Evolutionary conservation across 352 stramenopile species (phyloP), one percentile per base, ranked within the genome.

Genomic region (Phytophthora pisi): DNA sequence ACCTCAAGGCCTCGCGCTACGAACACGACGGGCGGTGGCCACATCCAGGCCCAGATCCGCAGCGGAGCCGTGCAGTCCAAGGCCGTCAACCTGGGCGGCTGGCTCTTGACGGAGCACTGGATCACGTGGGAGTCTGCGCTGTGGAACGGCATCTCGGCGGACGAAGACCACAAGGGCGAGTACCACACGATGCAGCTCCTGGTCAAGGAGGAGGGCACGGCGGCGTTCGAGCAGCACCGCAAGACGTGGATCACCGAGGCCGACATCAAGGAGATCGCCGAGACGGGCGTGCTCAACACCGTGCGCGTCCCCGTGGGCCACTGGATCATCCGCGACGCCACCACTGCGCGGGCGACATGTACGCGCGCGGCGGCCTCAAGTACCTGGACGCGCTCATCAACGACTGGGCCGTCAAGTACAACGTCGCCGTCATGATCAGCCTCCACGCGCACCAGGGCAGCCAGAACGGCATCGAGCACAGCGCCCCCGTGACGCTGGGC

Each of bases 341-440:
- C 57, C 15, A 61, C 26, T 7, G 43, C 38, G 0, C 40, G 4
- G 40, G 49, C 15, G 53, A 72, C 20, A 49, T 70, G 34, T 75
- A 68, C 40, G 64, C 68, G 13, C 65, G 34, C 5, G 57, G 63
- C 4, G 58, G 59, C 8, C 70, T 87, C 26, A 64, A 74, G 46
- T 87, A 85, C 40, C 40, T 89, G 2, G 78, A 89, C 62, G 58
- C 30, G 47, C 73, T 85, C 26, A 84, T 88, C 52, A 75, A 74
- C 51, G 31, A 77, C 9, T 89, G 79, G 81, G 78, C 69, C 15
- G 57, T 72, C 52, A 78, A 77, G 67, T 75, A 83, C 67, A 81
- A 87, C 50, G 16, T 89, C 10, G 64, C 81, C 0, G 81, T 89
- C 15, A 66, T 87, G 56, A 38, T 90, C 18, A 88, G 78, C 49